phyloP scores from a whole-genome alignment of 495 filamentous ascomycete genomes.

The Neurospora hispaniola region DNA sequence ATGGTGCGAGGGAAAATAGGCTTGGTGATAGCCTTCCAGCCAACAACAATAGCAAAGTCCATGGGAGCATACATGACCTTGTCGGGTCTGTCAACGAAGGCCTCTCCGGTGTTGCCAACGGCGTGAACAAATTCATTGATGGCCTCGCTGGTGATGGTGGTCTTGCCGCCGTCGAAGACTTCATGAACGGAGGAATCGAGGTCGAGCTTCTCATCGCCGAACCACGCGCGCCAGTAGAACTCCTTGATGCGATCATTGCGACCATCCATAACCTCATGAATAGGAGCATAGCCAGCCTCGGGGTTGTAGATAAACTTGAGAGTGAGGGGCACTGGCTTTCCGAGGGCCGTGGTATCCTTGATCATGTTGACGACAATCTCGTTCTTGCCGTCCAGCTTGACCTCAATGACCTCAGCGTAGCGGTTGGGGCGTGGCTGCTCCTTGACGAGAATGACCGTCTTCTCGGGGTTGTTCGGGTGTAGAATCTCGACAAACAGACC shows the following conservation, averaged over 20 bases:
- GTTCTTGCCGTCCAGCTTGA: constrained; percentile 59
- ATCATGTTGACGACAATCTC: constrained; percentile 79
- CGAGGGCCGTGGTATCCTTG: constrained; percentile 77
- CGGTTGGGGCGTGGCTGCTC: constrained; percentile 48
- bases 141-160: constrained; percentile 76
- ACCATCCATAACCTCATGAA: constrained; percentile 86
- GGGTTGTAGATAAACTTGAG: constrained; percentile 87
- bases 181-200: constrained; percentile 75
- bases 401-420: constrained; percentile 75
- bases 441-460: constrained; percentile 71
- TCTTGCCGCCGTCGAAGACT: constrained; percentile 77
- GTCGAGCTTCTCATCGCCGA: constrained; percentile 74
- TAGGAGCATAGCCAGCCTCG: constrained; percentile 87
- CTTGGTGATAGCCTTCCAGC: constrained; percentile 98
- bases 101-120: constrained; percentile 94
- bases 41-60: constrained; percentile 98
- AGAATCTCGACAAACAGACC: constrained; percentile 83
- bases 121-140: constrained; percentile 98
- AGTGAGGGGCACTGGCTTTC: constrained; percentile 65
- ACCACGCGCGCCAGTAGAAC: constrained; percentile 97
- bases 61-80: constrained; percentile 94
- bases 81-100: constrained; percentile 93
- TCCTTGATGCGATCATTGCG: constrained; percentile 95
- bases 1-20: constrained; percentile 93
- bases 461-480: constrained; percentile 64